Evolutionary conservation across 257 asterid species (phyloP).

Genomic region (Ballota nigra): DNA sequence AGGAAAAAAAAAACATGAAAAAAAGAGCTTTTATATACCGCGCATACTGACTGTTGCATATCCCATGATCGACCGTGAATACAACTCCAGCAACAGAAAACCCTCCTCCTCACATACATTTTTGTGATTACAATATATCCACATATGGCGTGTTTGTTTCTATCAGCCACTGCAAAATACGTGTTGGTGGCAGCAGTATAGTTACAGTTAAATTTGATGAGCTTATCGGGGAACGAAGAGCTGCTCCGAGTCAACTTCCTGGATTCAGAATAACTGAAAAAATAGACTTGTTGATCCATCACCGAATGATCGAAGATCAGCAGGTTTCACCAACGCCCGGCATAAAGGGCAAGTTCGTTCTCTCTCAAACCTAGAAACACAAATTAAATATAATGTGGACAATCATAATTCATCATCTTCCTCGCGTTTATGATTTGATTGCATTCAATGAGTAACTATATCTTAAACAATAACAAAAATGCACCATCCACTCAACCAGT

Average conservation of each 20-base stretch:
- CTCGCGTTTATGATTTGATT: neutral
- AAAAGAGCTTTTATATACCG: constrained; percentile 8
- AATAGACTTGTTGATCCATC: constrained; percentile 77
- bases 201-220: constrained; percentile 29
- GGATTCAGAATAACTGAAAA: constrained; percentile 64
- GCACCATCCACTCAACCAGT: neutral
- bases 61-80: constrained; percentile 11
- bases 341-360: constrained; percentile 86
- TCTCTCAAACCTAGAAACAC: constrained; percentile 72
- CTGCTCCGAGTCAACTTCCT: constrained; percentile 34
- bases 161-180: constrained; percentile 20
- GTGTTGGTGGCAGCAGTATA: constrained; percentile 23
- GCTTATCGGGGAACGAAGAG: constrained; percentile 18
- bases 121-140: constrained; percentile 29
- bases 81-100: constrained; percentile 19
- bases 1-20: neutral
- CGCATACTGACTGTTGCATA: constrained; percentile 21
- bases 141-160: constrained; percentile 27
- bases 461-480: neutral
- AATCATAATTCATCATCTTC: neutral
- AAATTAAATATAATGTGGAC: neutral
- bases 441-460: neutral
- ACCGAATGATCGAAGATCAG: constrained; percentile 66
- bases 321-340: constrained; percentile 75
- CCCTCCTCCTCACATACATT: constrained; percentile 20